These are phyloP conservation scores for Clonostachys rosea DNA, from an alignment of 2,329 filamentous ascomycete genomes.

Conservation along the genomic window DNA sequence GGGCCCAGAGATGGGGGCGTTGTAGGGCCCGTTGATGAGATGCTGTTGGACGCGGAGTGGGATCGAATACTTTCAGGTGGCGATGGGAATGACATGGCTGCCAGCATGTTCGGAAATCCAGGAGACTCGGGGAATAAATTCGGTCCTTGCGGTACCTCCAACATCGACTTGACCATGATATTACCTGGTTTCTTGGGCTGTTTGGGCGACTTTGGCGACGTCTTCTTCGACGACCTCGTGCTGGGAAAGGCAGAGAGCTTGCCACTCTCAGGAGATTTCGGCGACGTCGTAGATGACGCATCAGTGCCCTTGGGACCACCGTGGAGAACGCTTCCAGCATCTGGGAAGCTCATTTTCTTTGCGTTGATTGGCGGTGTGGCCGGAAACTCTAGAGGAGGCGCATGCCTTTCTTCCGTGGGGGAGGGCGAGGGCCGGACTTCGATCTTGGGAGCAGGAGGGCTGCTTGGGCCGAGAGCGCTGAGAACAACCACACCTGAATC, in stretches of 20 bases:
- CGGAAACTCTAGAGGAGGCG: too few relatives aligned
- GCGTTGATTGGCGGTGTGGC: not conserved
- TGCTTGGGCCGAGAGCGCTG: too few relatives aligned
- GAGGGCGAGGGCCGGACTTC: too few relatives aligned
- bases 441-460: too few relatives aligned
- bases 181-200: not conserved
- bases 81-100: slow-evolving; percentile 3
- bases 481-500: too few relatives aligned
- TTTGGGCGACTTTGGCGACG: not conserved
- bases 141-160: not conserved
- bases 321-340: not conserved
- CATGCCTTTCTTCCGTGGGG: too few relatives aligned
- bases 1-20: too few relatives aligned
- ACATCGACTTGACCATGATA: not conserved
- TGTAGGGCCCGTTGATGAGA: not conserved
- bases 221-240: too few relatives aligned
- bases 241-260: too few relatives aligned
- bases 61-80: slow-evolving; percentile 1
- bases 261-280: not conserved
- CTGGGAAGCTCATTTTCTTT: not conserved
- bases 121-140: slow-evolving; percentile 1
- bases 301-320: not conserved
- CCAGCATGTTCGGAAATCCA: slow-evolving; percentile 3
- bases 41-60: slow-evolving; percentile 1
- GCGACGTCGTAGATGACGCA: not conserved